These are phyloP conservation scores for Misopates orontium DNA, from an alignment of 257 asterid genomes.

Conservation along the genomic window DNA sequence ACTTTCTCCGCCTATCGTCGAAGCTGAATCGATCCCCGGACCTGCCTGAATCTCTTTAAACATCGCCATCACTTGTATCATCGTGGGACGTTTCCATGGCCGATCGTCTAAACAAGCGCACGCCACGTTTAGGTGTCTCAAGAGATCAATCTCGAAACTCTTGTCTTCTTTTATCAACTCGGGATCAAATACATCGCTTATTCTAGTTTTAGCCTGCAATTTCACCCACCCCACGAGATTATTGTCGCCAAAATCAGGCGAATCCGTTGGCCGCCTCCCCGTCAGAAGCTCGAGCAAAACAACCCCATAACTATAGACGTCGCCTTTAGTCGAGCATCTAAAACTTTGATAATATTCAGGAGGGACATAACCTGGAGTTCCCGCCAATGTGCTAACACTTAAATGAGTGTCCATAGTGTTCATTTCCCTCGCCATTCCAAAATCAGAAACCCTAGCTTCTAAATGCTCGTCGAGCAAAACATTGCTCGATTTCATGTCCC, in stretches of 20 bases:
- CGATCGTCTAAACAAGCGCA: constrained; percentile 80
- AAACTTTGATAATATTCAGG: constrained; percentile 95
- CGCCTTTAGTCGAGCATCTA: constrained; percentile 83
- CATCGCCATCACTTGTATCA: constrained; percentile 83
- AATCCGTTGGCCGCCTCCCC: constrained; percentile 81
- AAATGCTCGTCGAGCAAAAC: constrained; percentile 78
- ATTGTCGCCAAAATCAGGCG: constrained; percentile 87
- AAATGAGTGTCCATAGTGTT: constrained; percentile 87
- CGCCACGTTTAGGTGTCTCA: constrained; percentile 75
- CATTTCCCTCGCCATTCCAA: constrained; percentile 94
- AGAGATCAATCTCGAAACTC: constrained; percentile 67
- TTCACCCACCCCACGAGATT: constrained; percentile 96
- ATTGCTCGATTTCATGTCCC: constrained; percentile 97
- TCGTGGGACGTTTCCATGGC: constrained; percentile 78
- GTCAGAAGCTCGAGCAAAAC: constrained; percentile 89
- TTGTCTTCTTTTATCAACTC: constrained; percentile 70
- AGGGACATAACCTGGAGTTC: constrained; percentile 96
- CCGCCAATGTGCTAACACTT: constrained; percentile 90
- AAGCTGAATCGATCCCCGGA: constrained; percentile 54
- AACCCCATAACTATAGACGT: constrained; percentile 91
- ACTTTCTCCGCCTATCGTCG: constrained; percentile 54
- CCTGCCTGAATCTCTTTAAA: constrained; percentile 90
- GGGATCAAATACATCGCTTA: constrained; percentile 74
- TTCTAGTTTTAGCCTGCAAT: constrained; percentile 56
- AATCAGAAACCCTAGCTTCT: constrained; percentile 93